Conservation (phyloP, 2,329 filamentous ascomycete species). For the Epichloe gansuensis region DNA sequence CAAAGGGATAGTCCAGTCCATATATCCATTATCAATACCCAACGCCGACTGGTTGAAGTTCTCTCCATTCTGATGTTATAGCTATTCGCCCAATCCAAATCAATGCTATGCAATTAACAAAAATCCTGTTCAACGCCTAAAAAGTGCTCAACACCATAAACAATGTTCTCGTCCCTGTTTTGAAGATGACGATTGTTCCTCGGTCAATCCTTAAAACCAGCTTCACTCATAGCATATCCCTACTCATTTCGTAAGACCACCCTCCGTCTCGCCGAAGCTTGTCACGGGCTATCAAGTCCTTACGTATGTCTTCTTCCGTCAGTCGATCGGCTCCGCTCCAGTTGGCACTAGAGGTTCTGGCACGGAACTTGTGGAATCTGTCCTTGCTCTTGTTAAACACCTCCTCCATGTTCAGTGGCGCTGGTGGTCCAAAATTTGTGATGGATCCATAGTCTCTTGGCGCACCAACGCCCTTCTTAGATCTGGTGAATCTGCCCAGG, state of each 20-base stretch:
- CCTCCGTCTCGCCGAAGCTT: constrained; percentile 71
- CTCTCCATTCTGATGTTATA: background rate
- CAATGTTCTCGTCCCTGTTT: background rate
- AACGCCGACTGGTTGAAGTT: background rate
- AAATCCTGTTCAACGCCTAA: background rate
- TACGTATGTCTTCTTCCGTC: constrained; percentile 76
- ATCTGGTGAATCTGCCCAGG: constrained; percentile 83
- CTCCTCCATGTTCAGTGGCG: constrained; percentile 86
- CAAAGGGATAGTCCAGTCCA: background rate
- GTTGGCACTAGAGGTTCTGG: constrained; percentile 86
- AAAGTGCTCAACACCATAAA: background rate
- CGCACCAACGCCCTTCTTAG: constrained; percentile 61
- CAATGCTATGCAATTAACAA: constrained; percentile 6
- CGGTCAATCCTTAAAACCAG: background rate
- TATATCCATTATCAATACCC: background rate
- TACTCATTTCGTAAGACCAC: constrained; percentile 60
- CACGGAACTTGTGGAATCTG: constrained; percentile 74
- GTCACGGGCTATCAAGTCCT: constrained; percentile 68
- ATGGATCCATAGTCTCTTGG: constrained; percentile 78
- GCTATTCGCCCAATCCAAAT: background rate
- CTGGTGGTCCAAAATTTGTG: constrained; percentile 75
- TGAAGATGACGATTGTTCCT: background rate
- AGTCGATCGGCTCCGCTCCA: constrained; percentile 75
- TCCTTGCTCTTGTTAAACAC: constrained; percentile 88
- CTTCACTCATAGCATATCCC: constrained; percentile 27